phyloP scores from a whole-genome alignment of 106 monocot genomes.

The Agapanthus africanus region DNA sequence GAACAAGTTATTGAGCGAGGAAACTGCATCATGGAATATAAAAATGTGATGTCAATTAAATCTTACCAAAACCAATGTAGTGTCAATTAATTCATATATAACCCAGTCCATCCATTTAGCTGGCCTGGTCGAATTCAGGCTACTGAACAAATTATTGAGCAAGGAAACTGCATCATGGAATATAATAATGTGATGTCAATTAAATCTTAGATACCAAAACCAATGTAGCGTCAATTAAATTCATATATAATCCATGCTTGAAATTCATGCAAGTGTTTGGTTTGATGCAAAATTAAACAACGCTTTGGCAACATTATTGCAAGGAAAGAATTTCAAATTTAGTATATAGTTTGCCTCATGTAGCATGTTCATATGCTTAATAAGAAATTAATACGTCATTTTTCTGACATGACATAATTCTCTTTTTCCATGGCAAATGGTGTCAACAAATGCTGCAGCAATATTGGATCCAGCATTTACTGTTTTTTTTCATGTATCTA shows the following conservation, averaged over 20 bases:
- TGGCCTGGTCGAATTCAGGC: not conserved
- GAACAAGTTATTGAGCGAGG: conserved; percentile 45
- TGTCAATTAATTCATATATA: no score
- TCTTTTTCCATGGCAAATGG: no score
- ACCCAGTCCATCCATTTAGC: not conserved
- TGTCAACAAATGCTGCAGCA: no score
- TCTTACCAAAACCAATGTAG: not conserved
- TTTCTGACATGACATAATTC: no score
- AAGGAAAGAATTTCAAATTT: not conserved
- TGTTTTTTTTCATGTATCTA: not conserved
- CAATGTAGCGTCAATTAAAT: no score
- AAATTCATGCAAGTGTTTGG: not conserved
- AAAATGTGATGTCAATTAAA: not conserved
- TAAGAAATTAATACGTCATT: no score
- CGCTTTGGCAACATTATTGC: not conserved
- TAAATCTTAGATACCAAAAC: not conserved
- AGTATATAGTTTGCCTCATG: not conserved
- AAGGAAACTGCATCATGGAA: not conserved
- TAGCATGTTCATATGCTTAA: no score
- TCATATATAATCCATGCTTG: not conserved
- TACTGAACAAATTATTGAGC: not conserved
- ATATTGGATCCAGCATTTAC: no score
- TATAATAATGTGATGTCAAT: not conserved
- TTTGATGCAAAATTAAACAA: not conserved
- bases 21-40: conserved; percentile 26